phyloP scores from a whole-genome alignment of 2,329 filamentous ascomycete genomes.

The Claviceps sp. region DNA sequence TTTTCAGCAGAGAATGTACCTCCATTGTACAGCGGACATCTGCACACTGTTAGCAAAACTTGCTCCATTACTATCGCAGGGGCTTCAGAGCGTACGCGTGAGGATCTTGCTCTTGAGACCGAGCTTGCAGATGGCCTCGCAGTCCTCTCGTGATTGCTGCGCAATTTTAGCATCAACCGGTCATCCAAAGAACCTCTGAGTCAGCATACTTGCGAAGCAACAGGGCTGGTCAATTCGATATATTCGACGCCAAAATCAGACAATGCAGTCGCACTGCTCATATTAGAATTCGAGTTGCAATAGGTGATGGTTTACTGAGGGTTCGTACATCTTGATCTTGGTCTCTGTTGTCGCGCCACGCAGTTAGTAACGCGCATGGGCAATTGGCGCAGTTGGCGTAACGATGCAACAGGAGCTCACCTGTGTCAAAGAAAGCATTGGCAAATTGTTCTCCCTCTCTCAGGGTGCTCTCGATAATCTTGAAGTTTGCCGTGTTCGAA shows the following conservation, averaged over 20 bases:
- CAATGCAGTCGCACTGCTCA: conserved; percentile 6
- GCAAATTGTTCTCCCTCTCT: conserved; percentile 70
- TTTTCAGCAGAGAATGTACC: not conserved
- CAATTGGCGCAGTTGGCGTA: not conserved
- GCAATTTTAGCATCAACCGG: conserved; percentile 25
- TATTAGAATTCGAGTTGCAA: not conserved
- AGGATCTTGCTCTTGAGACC: conserved; percentile 51
- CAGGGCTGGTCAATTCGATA: conserved; percentile 68
- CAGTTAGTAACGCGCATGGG: not conserved
- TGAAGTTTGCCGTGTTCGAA: conserved; percentile 9
- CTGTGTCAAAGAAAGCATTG: conserved; percentile 63
- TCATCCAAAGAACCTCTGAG: not conserved
- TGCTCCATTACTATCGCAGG: too few species aligned
- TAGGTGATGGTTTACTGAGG: not conserved
- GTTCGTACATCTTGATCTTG: conserved; percentile 38
- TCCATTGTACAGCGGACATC: conserved; percentile 13
- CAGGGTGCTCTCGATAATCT: conserved; percentile 7
- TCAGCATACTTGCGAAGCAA: conserved; percentile 29
- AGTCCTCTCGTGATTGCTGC: conserved; percentile 74
- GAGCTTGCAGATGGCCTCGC: conserved; percentile 86
- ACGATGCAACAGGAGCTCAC: not conserved
- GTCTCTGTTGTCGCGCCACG: conserved; percentile 12
- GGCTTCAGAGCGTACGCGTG: conserved; percentile 11
- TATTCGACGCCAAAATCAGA: conserved; percentile 13
- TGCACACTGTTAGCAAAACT: not conserved